A percentile compares a stretch with the other conserved stretches of the same genome.
Evolutionary conservation across 1,284 basidiomycete genomes (phyloP).

Genomic region (Chalciporus piperatoides): DNA sequence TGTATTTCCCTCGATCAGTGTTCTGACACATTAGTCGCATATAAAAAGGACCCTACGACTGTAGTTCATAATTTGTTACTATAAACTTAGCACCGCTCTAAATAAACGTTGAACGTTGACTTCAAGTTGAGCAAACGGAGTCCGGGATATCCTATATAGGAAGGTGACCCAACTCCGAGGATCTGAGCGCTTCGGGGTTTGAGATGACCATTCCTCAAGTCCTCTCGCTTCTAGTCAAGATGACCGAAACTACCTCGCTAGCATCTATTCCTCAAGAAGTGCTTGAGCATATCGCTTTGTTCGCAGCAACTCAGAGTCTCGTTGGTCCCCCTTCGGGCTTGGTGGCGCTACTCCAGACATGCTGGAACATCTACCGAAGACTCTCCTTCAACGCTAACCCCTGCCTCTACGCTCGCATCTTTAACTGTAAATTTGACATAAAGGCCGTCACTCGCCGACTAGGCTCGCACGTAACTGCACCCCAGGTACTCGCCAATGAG

Average conservation of each 20-base stretch:
- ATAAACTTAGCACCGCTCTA: background rate
- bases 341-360: conserved; percentile 53
- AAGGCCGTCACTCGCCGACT: conserved; percentile 54
- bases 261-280: conserved; percentile 56
- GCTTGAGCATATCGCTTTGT: conserved; percentile 64
- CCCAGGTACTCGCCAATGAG: conserved; percentile 50
- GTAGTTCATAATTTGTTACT: conserved; percentile 1
- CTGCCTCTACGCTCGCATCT: conserved; percentile 68
- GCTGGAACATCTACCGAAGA: conserved; percentile 46
- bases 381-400: conserved; percentile 49
- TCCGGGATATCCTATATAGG: background rate
- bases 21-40: background rate
- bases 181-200: background rate
- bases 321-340: conserved; percentile 53
- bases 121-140: no score
- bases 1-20: background rate
- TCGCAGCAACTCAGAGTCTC: conserved; percentile 44
- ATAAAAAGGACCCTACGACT: conserved; percentile 8
- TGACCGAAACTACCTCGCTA: conserved; percentile 31
- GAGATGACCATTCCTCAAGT: background rate
- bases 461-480: conserved; percentile 38
- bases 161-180: background rate
- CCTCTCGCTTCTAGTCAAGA: conserved; percentile 4
- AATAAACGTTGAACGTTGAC: no score
- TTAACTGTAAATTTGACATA: conserved; percentile 64